Evolutionary conservation across 148 eudicot species (phyloP).

Genomic region (Persicaria tinctoria): DNA sequence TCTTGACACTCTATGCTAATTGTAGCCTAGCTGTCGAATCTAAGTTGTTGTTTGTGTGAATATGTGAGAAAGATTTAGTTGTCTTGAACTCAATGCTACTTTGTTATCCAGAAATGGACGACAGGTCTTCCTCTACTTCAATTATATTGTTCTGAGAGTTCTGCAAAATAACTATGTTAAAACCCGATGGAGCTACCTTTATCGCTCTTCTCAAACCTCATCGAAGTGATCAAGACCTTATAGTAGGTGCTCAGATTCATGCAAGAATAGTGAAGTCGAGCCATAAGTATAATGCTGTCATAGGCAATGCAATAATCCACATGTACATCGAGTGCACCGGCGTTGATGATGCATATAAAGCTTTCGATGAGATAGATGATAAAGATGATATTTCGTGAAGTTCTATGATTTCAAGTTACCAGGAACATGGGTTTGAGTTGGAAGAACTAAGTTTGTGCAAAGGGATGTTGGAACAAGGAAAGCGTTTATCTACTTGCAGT

Average conservation of each 20-base stretch:
- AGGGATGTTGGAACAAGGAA: slow-evolving; percentile 15
- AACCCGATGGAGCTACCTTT: slow-evolving; percentile 15
- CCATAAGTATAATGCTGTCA: background rate
- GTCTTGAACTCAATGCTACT: slow-evolving; percentile 12
- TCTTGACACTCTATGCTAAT: slow-evolving; percentile 11
- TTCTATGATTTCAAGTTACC: slow-evolving; percentile 12
- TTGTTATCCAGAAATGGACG: slow-evolving; percentile 11
- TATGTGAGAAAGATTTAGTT: slow-evolving; percentile 2
- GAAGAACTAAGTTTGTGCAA: slow-evolving; percentile 11
- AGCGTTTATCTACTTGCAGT: background rate
- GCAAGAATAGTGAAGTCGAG: slow-evolving; percentile 2
- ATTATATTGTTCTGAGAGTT: slow-evolving; percentile 1
- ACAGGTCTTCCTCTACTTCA: slow-evolving; percentile 2
- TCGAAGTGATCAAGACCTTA: slow-evolving; percentile 2
- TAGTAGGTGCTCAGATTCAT: slow-evolving; percentile 14
- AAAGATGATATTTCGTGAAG: slow-evolving; percentile 14
- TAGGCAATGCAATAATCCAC: slow-evolving; percentile 16
- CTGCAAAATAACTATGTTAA: background rate
- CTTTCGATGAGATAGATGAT: slow-evolving; percentile 5
- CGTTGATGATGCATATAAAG: slow-evolving; percentile 12
- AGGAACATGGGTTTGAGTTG: slow-evolving; percentile 10
- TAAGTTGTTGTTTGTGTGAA: slow-evolving; percentile 11
- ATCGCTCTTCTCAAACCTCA: slow-evolving; percentile 12
- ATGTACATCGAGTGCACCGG: slow-evolving; percentile 11
- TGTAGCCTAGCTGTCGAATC: background rate